Base-by-base conservation (phyloP, 768 basidiomycete species). In the Gloeopeniophorella convolvens region DNA sequence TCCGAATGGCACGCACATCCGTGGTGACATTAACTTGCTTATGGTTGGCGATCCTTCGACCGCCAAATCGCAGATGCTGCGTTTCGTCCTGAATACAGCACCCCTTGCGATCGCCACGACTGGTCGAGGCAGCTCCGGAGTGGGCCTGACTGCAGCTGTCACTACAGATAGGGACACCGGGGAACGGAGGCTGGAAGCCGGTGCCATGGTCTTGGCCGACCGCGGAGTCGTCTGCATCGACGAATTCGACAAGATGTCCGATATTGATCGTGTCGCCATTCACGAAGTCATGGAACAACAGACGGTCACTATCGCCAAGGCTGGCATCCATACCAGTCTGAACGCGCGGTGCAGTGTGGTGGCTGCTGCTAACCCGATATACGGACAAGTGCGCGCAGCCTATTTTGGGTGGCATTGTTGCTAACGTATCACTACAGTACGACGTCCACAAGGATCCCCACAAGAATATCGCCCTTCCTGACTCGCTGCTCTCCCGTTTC, bases 271-370 rank as follows among this genome's bases (percentile, higher is more conserved):
- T 58, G 95, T 98, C 16, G 95, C 96, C 28, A 99, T 99, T 61
- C 96, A 99, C 70, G 96, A 99, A 79, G 96, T 98, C 63, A 99
- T 99, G 96, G 96, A 98, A 65, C 95, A 97, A 67, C 96, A 99
- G 65, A 99, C 96, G 0, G 95, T 99, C 40, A 98, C 96, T 8
- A 99, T 99, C 57, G 96, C 96, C 41, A 99, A 99, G 63, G 96
- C 96, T 11, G 96, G 96, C 50, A 99, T 99, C 58, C 96, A 98
- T 64, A 99, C 96, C 0, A 93, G 88, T 65, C 75, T 99, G 60
- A 99, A 99, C 67, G 96, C 96, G 4, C 80, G 96, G 34, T 98
- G 96, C 66, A 95, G 91, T 59, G 96, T 99, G 39, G 83, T 99
- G 42, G 96, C 96, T 18, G 96, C 96, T 30, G 96, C 96, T 28